Conservation (phyloP, 805 yeast species). For the Schwanniomyces pseudopolymorphus region DNA sequence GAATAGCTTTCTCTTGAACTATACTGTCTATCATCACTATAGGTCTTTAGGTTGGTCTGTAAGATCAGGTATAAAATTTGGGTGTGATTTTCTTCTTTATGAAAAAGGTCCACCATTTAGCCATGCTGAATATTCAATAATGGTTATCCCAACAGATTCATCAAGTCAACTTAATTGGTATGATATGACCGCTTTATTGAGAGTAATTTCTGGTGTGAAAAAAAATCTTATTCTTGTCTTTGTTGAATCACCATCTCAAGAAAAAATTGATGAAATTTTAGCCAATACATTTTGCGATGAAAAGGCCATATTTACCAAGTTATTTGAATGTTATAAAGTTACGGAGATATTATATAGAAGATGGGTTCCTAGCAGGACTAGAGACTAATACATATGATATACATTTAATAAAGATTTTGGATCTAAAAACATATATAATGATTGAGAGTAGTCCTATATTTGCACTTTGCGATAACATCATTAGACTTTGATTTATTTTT, state of each 20-base stretch:
- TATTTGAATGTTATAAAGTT: conserved; percentile 48
- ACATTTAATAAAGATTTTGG: too few relatives aligned
- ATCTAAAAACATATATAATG: too few relatives aligned
- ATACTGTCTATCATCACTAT: conserved; percentile 81
- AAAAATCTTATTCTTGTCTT: conserved; percentile 71
- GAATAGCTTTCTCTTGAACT: conserved; percentile 49
- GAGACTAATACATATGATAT: conserved; percentile 50
- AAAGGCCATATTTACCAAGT: conserved; percentile 17
- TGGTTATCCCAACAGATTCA: conserved; percentile 42
- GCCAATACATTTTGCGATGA: conserved; percentile 13
- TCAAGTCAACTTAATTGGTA: conserved; percentile 54
- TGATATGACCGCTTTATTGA: conserved; percentile 56
- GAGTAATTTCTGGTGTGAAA: conserved; percentile 86
- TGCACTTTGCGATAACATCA: too few relatives aligned
- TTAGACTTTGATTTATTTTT: too few relatives aligned
- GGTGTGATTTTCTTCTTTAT: conserved; percentile 80
- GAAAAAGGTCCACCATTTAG: conserved; percentile 92
- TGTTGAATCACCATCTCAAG: conserved; percentile 54
- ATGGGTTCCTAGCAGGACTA: conserved; percentile 82
- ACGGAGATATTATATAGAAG: conserved; percentile 71
- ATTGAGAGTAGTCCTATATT: too few relatives aligned
- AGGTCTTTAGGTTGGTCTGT: conserved; percentile 94
- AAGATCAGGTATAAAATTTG: conserved; percentile 87
- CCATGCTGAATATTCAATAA: conserved; percentile 85
- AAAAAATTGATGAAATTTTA: conserved; percentile 23